A percentile compares a stretch with the other conserved stretches of the same genome.
Evolutionary conservation across 768 basidiomycete genomes (phyloP).

Genomic region (Naematelia encephala): DNA sequence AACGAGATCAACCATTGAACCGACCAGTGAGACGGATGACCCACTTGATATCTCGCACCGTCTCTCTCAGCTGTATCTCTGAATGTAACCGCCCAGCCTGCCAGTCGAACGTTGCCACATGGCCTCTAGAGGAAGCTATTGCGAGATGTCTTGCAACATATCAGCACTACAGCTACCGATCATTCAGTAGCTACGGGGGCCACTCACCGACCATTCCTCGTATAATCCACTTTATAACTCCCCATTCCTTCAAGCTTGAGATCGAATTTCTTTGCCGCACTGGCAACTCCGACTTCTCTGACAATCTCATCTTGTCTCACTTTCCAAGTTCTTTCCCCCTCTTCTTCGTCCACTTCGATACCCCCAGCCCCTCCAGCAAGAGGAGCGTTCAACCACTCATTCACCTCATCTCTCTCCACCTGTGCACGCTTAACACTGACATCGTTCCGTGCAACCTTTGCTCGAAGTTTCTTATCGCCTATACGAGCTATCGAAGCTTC

Average conservation of each 20-base stretch:
- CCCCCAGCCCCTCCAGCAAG: slow-evolving; percentile 63
- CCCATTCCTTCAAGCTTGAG: slow-evolving; percentile 76
- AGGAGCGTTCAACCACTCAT: slow-evolving; percentile 55
- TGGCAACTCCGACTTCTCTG: slow-evolving; percentile 43
- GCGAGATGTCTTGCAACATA: slow-evolving; percentile 71
- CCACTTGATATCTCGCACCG: slow-evolving; percentile 85
- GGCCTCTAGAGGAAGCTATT: slow-evolving; percentile 74
- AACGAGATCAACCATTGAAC: not conserved
- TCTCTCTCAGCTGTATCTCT: slow-evolving; percentile 80
- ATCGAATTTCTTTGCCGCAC: slow-evolving; percentile 59
- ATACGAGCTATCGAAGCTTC: slow-evolving; percentile 55
- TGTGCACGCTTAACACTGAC: slow-evolving; percentile 52
- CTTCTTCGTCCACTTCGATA: slow-evolving; percentile 67
- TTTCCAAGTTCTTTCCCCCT: slow-evolving; percentile 86
- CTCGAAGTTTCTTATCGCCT: slow-evolving; percentile 70
- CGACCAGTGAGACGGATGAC: slow-evolving; percentile 41
- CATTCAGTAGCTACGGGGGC: not conserved
- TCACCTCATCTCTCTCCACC: slow-evolving; percentile 56
- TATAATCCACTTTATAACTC: slow-evolving; percentile 78
- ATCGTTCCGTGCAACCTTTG: slow-evolving; percentile 63
- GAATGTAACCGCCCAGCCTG: slow-evolving; percentile 77
- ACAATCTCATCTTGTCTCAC: slow-evolving; percentile 75
- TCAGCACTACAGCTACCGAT: not conserved
- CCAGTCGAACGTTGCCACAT: slow-evolving; percentile 93
- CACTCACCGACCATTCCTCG: slow-evolving; percentile 80